These are phyloP conservation scores for Monoraphidium neglectum DNA, from an alignment of 139 green algal species.

Conservation along the genomic window DNA sequence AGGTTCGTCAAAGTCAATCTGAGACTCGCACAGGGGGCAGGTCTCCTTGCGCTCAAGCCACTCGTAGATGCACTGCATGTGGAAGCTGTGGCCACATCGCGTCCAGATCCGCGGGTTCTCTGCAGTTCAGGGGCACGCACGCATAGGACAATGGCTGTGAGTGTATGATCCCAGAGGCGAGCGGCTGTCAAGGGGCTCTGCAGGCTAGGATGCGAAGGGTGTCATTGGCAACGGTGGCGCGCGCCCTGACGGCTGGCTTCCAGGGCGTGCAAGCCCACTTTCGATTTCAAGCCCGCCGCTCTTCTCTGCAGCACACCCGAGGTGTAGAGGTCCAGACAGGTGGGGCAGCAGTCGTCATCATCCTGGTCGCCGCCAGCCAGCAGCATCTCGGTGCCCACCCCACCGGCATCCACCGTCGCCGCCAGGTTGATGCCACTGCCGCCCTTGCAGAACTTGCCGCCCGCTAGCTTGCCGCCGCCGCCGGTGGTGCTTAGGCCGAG, in stretches of 20 bases:
- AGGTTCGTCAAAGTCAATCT: constrained; percentile 58
- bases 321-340: constrained; percentile 61
- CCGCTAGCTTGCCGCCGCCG: background rate
- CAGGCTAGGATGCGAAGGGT: background rate
- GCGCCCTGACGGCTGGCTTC: background rate
- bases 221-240: background rate
- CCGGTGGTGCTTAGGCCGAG: background rate
- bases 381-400: background rate
- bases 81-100: constrained; percentile 87
- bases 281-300: background rate
- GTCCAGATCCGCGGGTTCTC: constrained; percentile 90
- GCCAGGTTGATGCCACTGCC: constrained; percentile 3
- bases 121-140: constrained; percentile 18
- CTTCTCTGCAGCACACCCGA: constrained; percentile 23
- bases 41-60: constrained; percentile 85
- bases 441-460: constrained; percentile 1
- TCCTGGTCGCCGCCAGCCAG: constrained; percentile 35
- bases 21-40: constrained; percentile 77
- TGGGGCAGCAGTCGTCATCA: constrained; percentile 61
- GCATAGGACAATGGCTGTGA: background rate
- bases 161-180: background rate
- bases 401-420: background rate
- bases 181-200: background rate
- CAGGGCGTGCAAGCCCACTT: background rate
- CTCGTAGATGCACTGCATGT: constrained; percentile 88